These are phyloP conservation scores for Galerina sulciceps DNA, from an alignment of 768 basidiomycete species.

Conservation along the genomic window DNA sequence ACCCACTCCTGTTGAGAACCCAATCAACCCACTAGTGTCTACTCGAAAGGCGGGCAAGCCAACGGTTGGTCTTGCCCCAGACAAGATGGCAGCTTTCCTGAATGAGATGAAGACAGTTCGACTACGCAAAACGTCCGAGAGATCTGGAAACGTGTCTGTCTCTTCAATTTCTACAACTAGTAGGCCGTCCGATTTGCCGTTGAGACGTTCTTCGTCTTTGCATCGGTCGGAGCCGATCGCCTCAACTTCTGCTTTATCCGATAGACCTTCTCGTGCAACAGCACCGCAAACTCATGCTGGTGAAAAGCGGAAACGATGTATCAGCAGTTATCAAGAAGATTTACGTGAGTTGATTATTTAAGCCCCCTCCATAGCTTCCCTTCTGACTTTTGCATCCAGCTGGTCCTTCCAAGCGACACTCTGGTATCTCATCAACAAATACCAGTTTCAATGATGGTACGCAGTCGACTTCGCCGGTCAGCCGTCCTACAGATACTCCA, in stretches of 20 bases:
- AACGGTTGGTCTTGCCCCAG: constrained; percentile 72
- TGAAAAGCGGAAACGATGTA: constrained; percentile 41
- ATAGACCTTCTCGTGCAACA: constrained; percentile 5
- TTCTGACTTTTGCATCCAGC: constrained; percentile 12
- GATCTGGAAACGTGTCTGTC: neutral
- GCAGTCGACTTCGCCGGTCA: constrained; percentile 12
- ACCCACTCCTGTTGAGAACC: constrained; percentile 61
- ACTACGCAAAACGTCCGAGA: constrained; percentile 47
- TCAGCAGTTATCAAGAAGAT: constrained; percentile 28
- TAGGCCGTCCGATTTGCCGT: constrained; percentile 1
- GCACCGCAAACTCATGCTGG: constrained; percentile 20
- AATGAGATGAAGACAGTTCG: constrained; percentile 80
- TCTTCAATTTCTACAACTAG: neutral
- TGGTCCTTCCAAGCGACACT: constrained; percentile 42
- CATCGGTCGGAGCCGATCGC: neutral
- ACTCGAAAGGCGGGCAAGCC: constrained; percentile 59
- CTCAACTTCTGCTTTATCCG: neutral
- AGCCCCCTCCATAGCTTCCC: neutral
- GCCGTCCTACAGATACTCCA: constrained; percentile 13
- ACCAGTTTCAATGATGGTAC: constrained; percentile 28
- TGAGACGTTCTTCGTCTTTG: neutral
- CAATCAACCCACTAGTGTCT: constrained; percentile 66
- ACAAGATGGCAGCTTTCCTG: constrained; percentile 84
- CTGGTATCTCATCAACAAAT: constrained; percentile 29
- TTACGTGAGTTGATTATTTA: constrained; percentile 33